Percentiles rank a stretch among this genome's conserved stretches.
phyloP scores from a whole-genome alignment of 2,329 filamentous ascomycete species.

The Davidsoniella australis region DNA sequence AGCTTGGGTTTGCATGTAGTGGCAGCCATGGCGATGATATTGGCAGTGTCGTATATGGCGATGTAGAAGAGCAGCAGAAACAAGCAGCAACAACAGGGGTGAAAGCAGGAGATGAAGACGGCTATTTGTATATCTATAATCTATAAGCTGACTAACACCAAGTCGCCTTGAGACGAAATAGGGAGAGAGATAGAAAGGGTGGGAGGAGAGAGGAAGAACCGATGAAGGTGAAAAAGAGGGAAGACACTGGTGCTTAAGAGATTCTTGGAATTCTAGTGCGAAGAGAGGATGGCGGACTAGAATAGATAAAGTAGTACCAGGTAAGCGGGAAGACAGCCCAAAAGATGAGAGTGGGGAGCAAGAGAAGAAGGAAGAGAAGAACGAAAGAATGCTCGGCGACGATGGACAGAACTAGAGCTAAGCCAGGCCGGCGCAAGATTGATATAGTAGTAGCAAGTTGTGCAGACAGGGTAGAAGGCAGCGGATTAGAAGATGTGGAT shows the following conservation, averaged over 20 bases:
- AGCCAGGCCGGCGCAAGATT: slow-evolving; percentile 1
- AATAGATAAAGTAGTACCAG: not conserved
- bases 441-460: not conserved
- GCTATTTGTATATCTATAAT: not conserved
- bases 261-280: slow-evolving; percentile 4
- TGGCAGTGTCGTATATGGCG: not conserved
- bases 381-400: slow-evolving; percentile 1
- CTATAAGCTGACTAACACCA: no score
- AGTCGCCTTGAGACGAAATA: not conserved
- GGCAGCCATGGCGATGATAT: slow-evolving; percentile 12
- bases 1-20: slow-evolving; percentile 37
- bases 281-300: not conserved
- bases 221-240: slow-evolving; percentile 3
- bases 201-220: not conserved
- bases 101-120: not conserved
- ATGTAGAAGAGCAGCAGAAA: no score
- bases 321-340: slow-evolving; percentile 3
- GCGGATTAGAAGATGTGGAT: not conserved
- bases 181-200: slow-evolving; percentile 1
- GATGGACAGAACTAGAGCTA: not conserved
- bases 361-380: slow-evolving; percentile 2
- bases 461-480: not conserved
- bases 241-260: slow-evolving; percentile 1
- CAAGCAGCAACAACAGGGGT: not conserved
- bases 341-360: slow-evolving; percentile 9